Base-by-base conservation (phyloP, 371 early-diverging fungal species). In the Lichtheimia ornata region DNA sequence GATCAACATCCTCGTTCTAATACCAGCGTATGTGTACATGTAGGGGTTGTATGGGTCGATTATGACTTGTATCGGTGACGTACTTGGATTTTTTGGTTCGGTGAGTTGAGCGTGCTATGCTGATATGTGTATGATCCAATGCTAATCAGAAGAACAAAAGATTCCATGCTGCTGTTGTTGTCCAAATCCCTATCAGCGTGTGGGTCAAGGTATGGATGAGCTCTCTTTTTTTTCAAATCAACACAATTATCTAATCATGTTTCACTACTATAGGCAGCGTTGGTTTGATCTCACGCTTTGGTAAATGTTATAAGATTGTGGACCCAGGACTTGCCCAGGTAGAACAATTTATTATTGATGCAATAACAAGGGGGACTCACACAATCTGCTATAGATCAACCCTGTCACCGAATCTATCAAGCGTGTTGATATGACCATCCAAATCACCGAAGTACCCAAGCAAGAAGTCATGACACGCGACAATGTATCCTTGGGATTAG, bases 381-480 rank as follows among this genome's bases (percentile, higher is more conserved):
- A n/a, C 6, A 12, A 2, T 47, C 2, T 47, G 47, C 0, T 15
- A 24, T 45, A 72, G 72, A 79, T 95, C 57, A 96, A 96, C 66
- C 85, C 88, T 1, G 61, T 87, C 40, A 88, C 93, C 4, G 96
- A 96, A 60, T 44, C 53, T 3, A 56, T 94, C 43, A 56, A 53
- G 12, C 67, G 61, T 15, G 84, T 92, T 24, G 90, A 93, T 61
- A 87, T 93, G 56, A 88, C 87, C 44, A 81, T 94, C 22, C 91
- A 92, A 63, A 86, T 94, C 35, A 84, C 87, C 5, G 74, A 85
- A 24, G 86, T 96, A 50, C 85, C 86, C 7, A 61, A 74, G 42
- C 94, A 96, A 73, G 76, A 76, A 42, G 87, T 96, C 62, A 91
- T 94, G 73, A 93, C 96, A 61, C 90, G 77, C 73, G 95, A 94